Percentiles rank a stretch among this genome's conserved stretches.
Conservation (phyloP, 331 rosid species). For the Stylosanthes scabra region DNA sequence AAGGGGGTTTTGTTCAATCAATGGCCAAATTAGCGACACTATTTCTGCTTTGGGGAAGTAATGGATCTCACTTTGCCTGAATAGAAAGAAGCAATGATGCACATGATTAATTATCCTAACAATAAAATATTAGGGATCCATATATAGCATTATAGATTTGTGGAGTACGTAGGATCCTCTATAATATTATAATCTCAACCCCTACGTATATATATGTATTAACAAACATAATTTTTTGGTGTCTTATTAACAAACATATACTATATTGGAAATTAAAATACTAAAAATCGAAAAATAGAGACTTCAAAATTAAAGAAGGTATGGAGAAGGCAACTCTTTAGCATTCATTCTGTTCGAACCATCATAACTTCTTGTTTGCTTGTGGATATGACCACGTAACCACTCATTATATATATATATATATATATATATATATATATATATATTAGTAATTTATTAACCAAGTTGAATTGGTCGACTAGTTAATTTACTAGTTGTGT, state of each 20-base stretch:
- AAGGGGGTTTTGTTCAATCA: not conserved
- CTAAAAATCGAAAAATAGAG: not conserved
- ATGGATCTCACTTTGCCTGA: conserved; percentile 43
- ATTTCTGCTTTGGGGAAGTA: conserved; percentile 47
- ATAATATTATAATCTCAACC: not conserved
- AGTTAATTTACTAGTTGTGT: too few relatives aligned
- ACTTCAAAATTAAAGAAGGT: not conserved
- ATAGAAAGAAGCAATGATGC: conserved; percentile 18
- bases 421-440: too few relatives aligned
- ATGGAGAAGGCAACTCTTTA: not conserved
- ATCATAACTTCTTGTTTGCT: too few relatives aligned
- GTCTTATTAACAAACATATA: too few relatives aligned
- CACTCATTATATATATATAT: too few relatives aligned
- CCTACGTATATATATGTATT: too few relatives aligned
- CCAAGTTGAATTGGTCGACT: too few relatives aligned
- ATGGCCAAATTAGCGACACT: conserved; percentile 8
- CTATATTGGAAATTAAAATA: too few relatives aligned
- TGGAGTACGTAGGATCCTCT: conserved; percentile 28
- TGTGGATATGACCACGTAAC: too few relatives aligned
- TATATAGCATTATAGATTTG: conserved; percentile 15
- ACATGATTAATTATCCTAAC: not conserved
- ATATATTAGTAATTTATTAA: too few relatives aligned
- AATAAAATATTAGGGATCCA: conserved; percentile 22
- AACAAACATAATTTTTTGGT: too few relatives aligned
- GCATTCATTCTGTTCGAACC: not conserved